Evolutionary conservation across 352 stramenopile genomes (phyloP).

Genomic region (Pythium phragmiticola): DNA sequence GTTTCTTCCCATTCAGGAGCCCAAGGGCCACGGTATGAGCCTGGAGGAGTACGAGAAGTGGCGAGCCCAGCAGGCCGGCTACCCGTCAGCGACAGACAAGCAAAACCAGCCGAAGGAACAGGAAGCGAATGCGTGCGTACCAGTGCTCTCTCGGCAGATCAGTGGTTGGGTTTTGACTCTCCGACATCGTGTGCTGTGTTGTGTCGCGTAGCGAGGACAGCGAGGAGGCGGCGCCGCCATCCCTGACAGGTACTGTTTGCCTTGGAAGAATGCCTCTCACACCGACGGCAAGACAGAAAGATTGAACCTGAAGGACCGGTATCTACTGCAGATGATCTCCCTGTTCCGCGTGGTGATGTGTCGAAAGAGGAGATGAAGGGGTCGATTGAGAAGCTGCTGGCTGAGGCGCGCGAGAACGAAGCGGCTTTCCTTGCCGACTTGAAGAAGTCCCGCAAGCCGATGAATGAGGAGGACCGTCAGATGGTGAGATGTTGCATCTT

Average conservation of each 20-base stretch:
- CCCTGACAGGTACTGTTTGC: slow-evolving; percentile 16
- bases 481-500: slow-evolving; percentile 42
- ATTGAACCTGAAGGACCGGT: too few relatives aligned
- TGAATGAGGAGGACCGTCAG: slow-evolving; percentile 71
- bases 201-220: not conserved
- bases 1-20: slow-evolving; percentile 79
- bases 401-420: slow-evolving; percentile 78
- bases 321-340: slow-evolving; percentile 35
- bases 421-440: slow-evolving; percentile 75
- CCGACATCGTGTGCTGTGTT: slow-evolving; percentile 1
- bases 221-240: slow-evolving; percentile 10
- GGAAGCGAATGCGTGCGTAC: slow-evolving; percentile 29
- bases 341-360: slow-evolving; percentile 55
- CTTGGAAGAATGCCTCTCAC: too few relatives aligned
- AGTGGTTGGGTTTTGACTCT: not conserved
- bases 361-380: slow-evolving; percentile 62
- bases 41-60: slow-evolving; percentile 87
- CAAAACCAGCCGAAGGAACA: slow-evolving; percentile 40
- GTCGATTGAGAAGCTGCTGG: slow-evolving; percentile 73
- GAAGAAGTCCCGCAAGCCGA: slow-evolving; percentile 47
- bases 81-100: slow-evolving; percentile 25
- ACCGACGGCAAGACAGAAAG: too few relatives aligned
- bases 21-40: slow-evolving; percentile 81
- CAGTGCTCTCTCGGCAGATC: not conserved
- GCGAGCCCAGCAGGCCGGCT: slow-evolving; percentile 69